These are phyloP conservation scores for Fusarium burgessii DNA, from an alignment of 2,329 filamentous ascomycete species.

Conservation along the genomic window DNA sequence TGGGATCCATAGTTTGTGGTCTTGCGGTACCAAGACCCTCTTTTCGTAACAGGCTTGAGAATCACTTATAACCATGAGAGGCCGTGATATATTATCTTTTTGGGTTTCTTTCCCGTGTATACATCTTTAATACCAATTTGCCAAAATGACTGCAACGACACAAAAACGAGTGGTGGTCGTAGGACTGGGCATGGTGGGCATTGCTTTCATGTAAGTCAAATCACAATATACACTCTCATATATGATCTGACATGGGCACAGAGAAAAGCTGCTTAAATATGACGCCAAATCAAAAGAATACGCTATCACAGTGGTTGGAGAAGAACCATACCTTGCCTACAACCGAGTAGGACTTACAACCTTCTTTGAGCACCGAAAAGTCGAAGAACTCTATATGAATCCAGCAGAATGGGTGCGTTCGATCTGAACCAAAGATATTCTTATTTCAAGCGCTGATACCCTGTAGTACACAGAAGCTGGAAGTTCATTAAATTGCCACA, in stretches of 20 bases:
- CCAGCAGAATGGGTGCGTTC: constrained; percentile 79
- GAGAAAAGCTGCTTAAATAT: constrained; percentile 89
- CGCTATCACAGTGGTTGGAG: constrained; percentile 85
- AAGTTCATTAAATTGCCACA: constrained; percentile 77
- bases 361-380: constrained; percentile 87
- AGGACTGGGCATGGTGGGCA: constrained; percentile 91
- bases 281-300: constrained; percentile 82
- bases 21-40: constrained; percentile 24
- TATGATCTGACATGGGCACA: constrained; percentile 52
- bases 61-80: constrained; percentile 35
- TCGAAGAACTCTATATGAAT: constrained; percentile 91
- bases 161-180: constrained; percentile 81
- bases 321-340: constrained; percentile 89
- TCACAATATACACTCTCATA: not conserved
- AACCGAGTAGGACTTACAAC: constrained; percentile 90
- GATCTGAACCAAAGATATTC: not conserved
- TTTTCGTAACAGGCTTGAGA: constrained; percentile 20
- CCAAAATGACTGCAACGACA: constrained; percentile 37
- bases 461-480: constrained; percentile 74
- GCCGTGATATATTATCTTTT: not conserved
- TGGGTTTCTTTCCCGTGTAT: not conserved
- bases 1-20: constrained; percentile 17
- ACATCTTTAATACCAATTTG: not conserved
- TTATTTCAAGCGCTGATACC: constrained; percentile 7
- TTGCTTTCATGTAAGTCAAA: constrained; percentile 82